These are phyloP conservation scores for Fusarium albosuccineum DNA, from an alignment of 2,329 filamentous ascomycete genomes.

Conservation along the genomic window DNA sequence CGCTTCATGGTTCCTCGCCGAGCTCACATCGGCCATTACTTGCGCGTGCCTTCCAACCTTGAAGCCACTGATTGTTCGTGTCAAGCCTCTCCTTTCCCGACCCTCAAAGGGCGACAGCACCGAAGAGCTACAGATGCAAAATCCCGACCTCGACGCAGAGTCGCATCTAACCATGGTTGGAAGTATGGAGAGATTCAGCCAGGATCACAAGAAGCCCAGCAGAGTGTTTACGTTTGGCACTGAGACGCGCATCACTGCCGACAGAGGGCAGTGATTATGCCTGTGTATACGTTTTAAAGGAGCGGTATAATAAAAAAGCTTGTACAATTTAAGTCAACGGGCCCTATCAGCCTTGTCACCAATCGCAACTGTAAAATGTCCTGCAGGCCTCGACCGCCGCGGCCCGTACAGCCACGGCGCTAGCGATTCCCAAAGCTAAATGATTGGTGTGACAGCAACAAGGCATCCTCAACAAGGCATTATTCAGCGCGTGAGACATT, in stretches of 20 bases:
- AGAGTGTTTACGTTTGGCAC: conserved; percentile 12
- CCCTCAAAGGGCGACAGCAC: neutral
- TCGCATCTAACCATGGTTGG: neutral
- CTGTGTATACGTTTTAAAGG: too few relatives aligned
- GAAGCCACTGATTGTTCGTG: conserved; percentile 14
- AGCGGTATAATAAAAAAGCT: too few relatives aligned
- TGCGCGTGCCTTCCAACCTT: conserved; percentile 37
- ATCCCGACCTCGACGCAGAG: neutral
- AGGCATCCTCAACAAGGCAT: conserved; percentile 1
- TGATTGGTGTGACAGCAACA: neutral
- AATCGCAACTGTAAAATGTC: neutral
- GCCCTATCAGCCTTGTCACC: too few relatives aligned
- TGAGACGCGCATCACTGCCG: conserved; percentile 9
- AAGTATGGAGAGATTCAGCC: neutral
- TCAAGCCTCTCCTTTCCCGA: neutral
- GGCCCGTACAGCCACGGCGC: conserved; percentile 11
- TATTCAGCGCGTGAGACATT: neutral
- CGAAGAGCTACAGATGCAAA: neutral
- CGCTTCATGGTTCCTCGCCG: conserved; percentile 32
- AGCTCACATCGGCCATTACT: conserved; percentile 26
- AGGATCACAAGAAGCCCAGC: neutral
- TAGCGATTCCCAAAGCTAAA: neutral
- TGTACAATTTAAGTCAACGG: too few relatives aligned
- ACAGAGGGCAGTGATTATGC: too few relatives aligned
- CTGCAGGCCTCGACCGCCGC: neutral